Conservation (phyloP, 2,329 filamentous ascomycete species). For the Claviceps fusiformis region DNA sequence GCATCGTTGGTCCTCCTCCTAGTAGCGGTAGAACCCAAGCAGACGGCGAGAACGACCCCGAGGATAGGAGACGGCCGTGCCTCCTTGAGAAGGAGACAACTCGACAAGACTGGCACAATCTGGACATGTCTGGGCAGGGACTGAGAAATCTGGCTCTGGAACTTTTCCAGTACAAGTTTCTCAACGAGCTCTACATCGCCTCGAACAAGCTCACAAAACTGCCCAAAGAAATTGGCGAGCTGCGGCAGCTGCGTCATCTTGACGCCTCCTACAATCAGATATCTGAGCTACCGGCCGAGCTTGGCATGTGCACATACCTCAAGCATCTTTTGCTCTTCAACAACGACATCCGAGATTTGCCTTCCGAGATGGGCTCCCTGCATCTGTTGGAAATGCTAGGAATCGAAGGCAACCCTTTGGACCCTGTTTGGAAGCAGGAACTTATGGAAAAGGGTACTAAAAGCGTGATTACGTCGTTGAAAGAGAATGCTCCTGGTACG, state of each 20-base stretch:
- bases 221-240: constrained; percentile 67
- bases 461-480: constrained; percentile 67
- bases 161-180: constrained; percentile 77
- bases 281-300: constrained; percentile 67
- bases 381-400: constrained; percentile 81
- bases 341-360: constrained; percentile 72
- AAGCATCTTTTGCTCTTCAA: constrained; percentile 79
- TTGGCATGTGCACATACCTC: constrained; percentile 93
- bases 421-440: constrained; percentile 62
- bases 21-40: constrained; percentile 33
- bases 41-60: constrained; percentile 37
- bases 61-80: constrained; percentile 46
- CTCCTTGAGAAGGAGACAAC: constrained; percentile 53
- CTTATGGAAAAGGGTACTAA: constrained; percentile 81
- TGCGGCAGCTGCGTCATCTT: constrained; percentile 69
- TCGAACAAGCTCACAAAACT: constrained; percentile 78
- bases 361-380: constrained; percentile 76
- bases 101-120: constrained; percentile 77
- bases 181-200: constrained; percentile 84
- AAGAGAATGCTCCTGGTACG: constrained; percentile 75
- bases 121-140: constrained; percentile 94
- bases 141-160: constrained; percentile 66
- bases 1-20: constrained; percentile 41
- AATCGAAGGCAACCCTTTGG: constrained; percentile 80
- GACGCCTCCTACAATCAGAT: constrained; percentile 86